Conservation (phyloP, 371 early-diverging fungal genomes). For the Chytridium lagenaria region DNA sequence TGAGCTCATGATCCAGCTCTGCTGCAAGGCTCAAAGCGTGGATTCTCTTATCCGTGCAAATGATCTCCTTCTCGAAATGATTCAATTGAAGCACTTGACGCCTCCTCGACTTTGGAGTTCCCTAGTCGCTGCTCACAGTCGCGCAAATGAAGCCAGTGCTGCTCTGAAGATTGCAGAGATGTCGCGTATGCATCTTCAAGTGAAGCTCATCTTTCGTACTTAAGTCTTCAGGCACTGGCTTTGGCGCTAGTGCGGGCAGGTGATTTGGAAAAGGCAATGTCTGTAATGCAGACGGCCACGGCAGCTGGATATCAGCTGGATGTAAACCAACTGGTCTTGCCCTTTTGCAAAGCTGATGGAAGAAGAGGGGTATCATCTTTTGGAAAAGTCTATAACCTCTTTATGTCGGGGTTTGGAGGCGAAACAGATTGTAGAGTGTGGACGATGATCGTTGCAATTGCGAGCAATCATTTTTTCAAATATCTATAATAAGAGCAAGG, state of each 20-base stretch:
- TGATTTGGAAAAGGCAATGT: neutral
- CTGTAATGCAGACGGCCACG: neutral
- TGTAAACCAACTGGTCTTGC: neutral
- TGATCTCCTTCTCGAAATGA: neutral
- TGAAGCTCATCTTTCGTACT: neutral
- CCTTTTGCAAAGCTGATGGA: too few relatives aligned
- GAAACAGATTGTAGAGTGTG: neutral
- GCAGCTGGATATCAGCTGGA: neutral
- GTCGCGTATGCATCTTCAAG: neutral
- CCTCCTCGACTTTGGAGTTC: neutral
- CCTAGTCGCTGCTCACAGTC: neutral
- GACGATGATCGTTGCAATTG: neutral
- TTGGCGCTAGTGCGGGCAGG: neutral
- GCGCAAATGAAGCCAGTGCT: neutral
- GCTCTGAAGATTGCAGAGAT: neutral
- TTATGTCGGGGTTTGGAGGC: too few relatives aligned
- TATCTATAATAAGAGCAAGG: neutral
- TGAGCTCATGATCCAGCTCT: neutral
- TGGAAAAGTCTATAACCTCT: too few relatives aligned
- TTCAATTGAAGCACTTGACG: neutral
- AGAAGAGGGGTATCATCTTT: too few relatives aligned
- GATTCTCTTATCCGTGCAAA: neutral
- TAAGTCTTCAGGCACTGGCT: neutral
- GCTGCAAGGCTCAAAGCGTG: neutral
- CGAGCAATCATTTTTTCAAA: neutral